Base-by-base conservation (phyloP, 768 basidiomycete species). In the Tricholoma terreum region DNA sequence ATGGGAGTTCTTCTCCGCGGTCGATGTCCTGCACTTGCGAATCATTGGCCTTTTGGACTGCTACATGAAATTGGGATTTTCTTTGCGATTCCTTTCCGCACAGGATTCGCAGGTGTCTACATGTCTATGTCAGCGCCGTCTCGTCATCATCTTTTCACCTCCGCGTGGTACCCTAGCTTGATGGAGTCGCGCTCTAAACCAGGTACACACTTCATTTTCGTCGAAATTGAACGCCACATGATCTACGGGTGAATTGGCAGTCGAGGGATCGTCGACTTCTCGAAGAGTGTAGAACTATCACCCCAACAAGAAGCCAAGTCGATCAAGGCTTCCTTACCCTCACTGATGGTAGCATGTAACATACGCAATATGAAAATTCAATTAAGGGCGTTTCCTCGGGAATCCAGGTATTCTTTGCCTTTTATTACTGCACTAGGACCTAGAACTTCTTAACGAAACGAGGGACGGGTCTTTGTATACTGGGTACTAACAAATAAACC, bases 371-470 rank as follows among this genome's bases (percentile, higher is more conserved):
- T 48, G 7, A 6, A 7, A 49, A 49, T 31, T n/a, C 46, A 48
- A 48, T 48, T 30, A 48, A 48, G 27, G 27, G 46, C 3, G 7
- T 31, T 49, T 27, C 46, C 10, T 22, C 27, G 46, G 30, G 55
- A 22, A 55, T 52, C 38, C 34, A 36, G 35, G 45, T 30, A 27
- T 55, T 42, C 48, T 55, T 50, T 55, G 54, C 58, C 42, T 31
- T 53, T 55, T 43, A 46, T 50, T 12, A 36, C 27, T 35, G 12
- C 50, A 50, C 45, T 27, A 22, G 19, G 48, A 55, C n/a, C 36
- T 49, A 46, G 51, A 46, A 24, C 58, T 61, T 63, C 63, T 60
- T 38, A 21, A 36, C 38, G 11, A 17, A 49, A 30, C n/a, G 17
- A 17, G 30, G 30, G 15, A 31, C 4, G 22, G 43, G 30, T 31